These are phyloP conservation scores for Aspergillus bridgeri DNA, from an alignment of 495 filamentous ascomycete genomes.

Conservation along the genomic window DNA sequence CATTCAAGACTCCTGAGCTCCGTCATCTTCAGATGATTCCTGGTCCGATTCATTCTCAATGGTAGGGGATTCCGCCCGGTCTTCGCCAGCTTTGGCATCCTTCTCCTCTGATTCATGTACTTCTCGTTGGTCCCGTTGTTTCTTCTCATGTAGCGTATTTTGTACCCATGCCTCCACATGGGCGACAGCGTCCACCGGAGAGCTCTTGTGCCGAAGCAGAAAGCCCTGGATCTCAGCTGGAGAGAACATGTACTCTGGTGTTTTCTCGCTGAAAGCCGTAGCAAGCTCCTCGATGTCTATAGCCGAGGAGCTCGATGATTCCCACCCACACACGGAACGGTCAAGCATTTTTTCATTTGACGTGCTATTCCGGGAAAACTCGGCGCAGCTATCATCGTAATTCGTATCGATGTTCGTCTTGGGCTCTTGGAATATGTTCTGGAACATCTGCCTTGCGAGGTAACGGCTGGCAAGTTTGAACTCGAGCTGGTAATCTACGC, in stretches of 20 bases:
- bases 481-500: constrained; percentile 68
- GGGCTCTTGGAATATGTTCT: constrained; percentile 50
- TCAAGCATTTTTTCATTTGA: background rate
- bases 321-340: too few species aligned
- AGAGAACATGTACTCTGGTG: constrained; percentile 53
- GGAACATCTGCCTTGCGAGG: constrained; percentile 20
- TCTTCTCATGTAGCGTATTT: constrained; percentile 42
- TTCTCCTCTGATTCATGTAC: background rate
- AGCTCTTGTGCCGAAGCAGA: constrained; percentile 53
- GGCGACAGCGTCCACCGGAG: constrained; percentile 53
- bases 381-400: constrained; percentile 35
- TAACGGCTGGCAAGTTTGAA: constrained; percentile 59
- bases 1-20: too few species aligned
- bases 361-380: background rate
- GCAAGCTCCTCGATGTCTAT: constrained; percentile 38
- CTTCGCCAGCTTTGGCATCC: background rate
- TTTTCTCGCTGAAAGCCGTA: constrained; percentile 43
- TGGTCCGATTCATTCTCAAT: background rate
- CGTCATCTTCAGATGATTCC: background rate
- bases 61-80: background rate
- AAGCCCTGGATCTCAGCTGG: constrained; percentile 68
- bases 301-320: background rate
- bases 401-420: constrained; percentile 34
- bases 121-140: constrained; percentile 21
- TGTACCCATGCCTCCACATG: constrained; percentile 53